Conservation (phyloP, 331 rosid species). For the Dryas integrifolia region DNA sequence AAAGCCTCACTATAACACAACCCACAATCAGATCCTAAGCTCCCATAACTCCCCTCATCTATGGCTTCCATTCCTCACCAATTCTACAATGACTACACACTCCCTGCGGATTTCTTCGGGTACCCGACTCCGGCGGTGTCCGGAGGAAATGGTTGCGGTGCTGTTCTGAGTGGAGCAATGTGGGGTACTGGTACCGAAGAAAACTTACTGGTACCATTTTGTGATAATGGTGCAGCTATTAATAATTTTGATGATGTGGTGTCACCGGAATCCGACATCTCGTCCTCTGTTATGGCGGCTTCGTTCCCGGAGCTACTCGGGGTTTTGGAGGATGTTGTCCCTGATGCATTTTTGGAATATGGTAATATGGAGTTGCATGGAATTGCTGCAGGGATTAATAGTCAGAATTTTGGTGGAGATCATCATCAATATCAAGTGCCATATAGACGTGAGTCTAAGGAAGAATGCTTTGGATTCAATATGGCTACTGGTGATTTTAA, state of each 20-base stretch:
- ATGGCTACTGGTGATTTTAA: conserved; percentile 49
- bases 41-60: not conserved
- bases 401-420: conserved; percentile 31
- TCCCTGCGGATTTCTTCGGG: conserved; percentile 15
- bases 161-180: conserved; percentile 12
- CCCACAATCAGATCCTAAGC: conserved; percentile 4
- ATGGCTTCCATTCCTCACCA: conserved; percentile 32
- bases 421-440: not conserved
- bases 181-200: conserved; percentile 43
- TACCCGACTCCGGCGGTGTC: conserved; percentile 15
- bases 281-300: conserved; percentile 30
- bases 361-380: conserved; percentile 31
- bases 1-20: not conserved
- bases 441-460: conserved; percentile 38
- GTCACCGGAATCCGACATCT: conserved; percentile 36
- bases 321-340: conserved; percentile 34
- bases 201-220: conserved; percentile 28
- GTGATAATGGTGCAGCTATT: conserved; percentile 26
- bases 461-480: conserved; percentile 49
- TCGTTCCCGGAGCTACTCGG: conserved; percentile 33
- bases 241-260: conserved; percentile 29
- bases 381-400: conserved; percentile 25
- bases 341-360: conserved; percentile 35
- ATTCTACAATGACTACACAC: conserved; percentile 20
- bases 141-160: conserved; percentile 9